Evolutionary conservation across 2,329 filamentous ascomycete species (phyloP), one percentile per base, ranked within the genome.

Genomic region (Gremmenia infestans): DNA sequence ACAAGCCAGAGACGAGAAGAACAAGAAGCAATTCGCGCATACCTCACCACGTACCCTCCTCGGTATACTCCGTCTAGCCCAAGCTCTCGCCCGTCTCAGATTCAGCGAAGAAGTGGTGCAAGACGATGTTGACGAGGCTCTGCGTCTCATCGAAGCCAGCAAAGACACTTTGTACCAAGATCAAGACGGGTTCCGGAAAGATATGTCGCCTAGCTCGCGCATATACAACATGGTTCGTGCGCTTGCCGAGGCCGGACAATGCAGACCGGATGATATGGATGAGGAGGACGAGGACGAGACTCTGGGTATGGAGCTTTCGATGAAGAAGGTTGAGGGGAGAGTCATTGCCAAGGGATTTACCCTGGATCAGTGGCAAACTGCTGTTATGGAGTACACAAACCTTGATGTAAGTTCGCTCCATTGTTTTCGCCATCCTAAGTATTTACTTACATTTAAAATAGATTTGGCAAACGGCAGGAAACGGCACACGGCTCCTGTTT

Each of bases 261-360:
- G 69, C 37, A 63, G 64, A 56, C 67, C 67, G 6, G 68, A 70
- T 51, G 67, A 67, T 60, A 59, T 56, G 15, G 85, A 84, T 47
- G 84, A 83, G 55, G 91, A 93, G 64, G 86, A 89, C 43, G 85
- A 91, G 48, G 91, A 89, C 36, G 76, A 78, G 52, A 79, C 81
- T 28, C 79, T 69, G 70, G 64, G 81, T 64, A 77, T 88, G 19
- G 92, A 97, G 73, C 75, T 99, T 66, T 94, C 87, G 72, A 81
- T 99, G 77, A 83, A 88, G 63, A 88, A 91, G 73, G 90, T 99
- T 58, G 84, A 92, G 71, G 92, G 97, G 73, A 78, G 94, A 63
- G 91, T 99, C 32, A 80, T 97, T 66, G 94, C 92, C 52, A 97
- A 96, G 81, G 94, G 94, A 2, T 99, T 97, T 73, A 99, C 93